phyloP scores from a whole-genome alignment of 306 rosid genomes.

The Prinsepia uniflora region DNA sequence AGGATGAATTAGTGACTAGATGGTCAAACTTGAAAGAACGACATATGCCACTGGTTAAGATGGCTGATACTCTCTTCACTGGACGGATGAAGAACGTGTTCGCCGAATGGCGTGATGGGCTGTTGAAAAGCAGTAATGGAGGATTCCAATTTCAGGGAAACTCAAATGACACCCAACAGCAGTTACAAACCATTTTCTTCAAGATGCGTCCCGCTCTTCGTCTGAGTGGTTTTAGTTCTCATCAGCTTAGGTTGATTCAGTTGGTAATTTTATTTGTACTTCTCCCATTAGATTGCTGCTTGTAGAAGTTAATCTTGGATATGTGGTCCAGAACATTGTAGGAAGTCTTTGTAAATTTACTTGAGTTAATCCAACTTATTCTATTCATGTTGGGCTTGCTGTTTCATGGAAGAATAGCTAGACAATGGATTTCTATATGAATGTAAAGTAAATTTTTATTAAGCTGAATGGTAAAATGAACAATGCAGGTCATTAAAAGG shows the following conservation, averaged over 20 bases:
- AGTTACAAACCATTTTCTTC: conserved; percentile 61
- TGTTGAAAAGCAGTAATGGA: conserved; percentile 43
- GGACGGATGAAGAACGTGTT: conserved; percentile 74
- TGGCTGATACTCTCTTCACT: conserved; percentile 61
- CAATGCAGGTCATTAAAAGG: conserved; percentile 66
- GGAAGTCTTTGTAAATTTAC: not conserved
- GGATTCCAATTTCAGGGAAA: conserved; percentile 42
- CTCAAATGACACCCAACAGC: conserved; percentile 51
- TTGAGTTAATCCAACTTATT: not conserved
- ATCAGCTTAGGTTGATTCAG: conserved; percentile 73
- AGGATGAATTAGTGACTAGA: conserved; percentile 37
- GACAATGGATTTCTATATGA: not conserved
- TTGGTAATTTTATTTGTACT: conserved; percentile 44
- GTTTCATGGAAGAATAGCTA: not conserved
- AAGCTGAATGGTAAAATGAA: conserved; percentile 25
- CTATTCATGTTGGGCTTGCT: not conserved
- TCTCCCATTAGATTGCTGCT: conserved; percentile 5
- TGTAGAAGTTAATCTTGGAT: not conserved
- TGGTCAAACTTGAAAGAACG: conserved; percentile 35
- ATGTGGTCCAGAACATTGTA: not conserved
- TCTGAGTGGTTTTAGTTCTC: conserved; percentile 76
- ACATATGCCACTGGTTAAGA: conserved; percentile 35
- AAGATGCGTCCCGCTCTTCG: conserved; percentile 75
- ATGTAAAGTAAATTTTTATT: not conserved
- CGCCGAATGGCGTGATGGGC: conserved; percentile 73